Percentiles rank a stretch among this genome's conserved stretches.
phyloP scores from a whole-genome alignment of 345 rosid genomes.

The Melastoma malabathricum region DNA sequence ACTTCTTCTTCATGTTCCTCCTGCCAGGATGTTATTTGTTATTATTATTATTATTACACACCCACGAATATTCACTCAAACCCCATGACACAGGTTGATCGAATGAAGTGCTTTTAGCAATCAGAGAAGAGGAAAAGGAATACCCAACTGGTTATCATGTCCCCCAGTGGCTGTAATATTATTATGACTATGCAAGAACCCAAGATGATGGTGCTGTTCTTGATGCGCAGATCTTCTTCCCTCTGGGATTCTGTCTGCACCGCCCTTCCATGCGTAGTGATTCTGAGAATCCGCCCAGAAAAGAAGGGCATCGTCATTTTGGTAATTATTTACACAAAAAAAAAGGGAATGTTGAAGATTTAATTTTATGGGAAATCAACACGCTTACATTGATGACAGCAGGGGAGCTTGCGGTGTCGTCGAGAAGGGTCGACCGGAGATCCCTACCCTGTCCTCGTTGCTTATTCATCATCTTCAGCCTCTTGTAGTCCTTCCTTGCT shows the following conservation, averaged over 20 bases:
- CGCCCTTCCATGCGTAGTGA: not conserved
- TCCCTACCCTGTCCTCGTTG: conserved; percentile 22
- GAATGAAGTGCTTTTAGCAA: not conserved
- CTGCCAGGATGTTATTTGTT: conserved; percentile 5
- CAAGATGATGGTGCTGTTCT: conserved; percentile 16
- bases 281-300: not conserved
- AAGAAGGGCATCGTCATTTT: not conserved
- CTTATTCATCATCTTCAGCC: conserved; percentile 25
- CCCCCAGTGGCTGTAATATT: conserved; percentile 15
- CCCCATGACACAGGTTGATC: not conserved
- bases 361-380: too few relatives aligned
- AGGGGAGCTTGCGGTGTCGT: conserved; percentile 92
- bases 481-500: conserved; percentile 13
- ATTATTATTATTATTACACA: too few relatives aligned
- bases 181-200: conserved; percentile 22
- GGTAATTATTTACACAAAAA: too few relatives aligned
- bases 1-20: conserved; percentile 8
- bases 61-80: too few relatives aligned
- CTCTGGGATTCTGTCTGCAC: conserved; percentile 13
- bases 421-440: conserved; percentile 34
- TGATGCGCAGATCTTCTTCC: conserved; percentile 36
- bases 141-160: conserved; percentile 42
- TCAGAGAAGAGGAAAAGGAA: not conserved
- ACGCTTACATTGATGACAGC: conserved; percentile 13
- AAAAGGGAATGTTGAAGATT: too few relatives aligned